phyloP scores from a whole-genome alignment of 1,139 yeast genomes.

The Geotrichum reessii region DNA sequence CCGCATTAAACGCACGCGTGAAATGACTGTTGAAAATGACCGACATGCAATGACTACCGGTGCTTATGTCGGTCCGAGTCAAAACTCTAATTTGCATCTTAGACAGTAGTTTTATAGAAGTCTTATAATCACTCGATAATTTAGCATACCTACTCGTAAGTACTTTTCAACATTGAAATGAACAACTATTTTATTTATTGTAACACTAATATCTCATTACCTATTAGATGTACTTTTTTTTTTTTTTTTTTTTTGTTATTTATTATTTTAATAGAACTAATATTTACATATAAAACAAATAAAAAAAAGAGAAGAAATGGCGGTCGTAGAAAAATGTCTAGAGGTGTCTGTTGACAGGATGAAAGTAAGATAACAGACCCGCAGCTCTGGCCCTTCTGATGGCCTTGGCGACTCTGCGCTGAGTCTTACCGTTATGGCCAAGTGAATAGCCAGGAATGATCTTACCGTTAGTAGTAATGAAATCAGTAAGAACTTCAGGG shows the following conservation, averaged over 20 bases:
- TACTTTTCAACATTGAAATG: background rate
- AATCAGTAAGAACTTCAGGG: constrained; percentile 54
- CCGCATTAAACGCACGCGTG: constrained; percentile 24
- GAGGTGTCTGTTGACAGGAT: constrained; percentile 41
- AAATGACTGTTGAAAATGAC: constrained; percentile 1
- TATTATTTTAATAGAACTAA: background rate
- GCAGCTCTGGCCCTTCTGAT: constrained; percentile 62
- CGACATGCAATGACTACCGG: background rate
- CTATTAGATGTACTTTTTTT: background rate
- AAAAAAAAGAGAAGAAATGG: background rate
- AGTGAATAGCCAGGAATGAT: constrained; percentile 55
- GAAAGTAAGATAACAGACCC: constrained; percentile 61
- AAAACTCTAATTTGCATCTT: background rate
- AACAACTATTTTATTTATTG: background rate
- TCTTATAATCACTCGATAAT: background rate
- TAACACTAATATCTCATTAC: background rate
- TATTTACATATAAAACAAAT: background rate
- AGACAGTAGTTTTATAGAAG: background rate
- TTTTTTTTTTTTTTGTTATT: background rate
- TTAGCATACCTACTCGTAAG: background rate
- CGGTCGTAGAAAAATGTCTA: background rate
- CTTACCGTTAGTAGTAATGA: constrained; percentile 56
- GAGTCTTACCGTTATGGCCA: constrained; percentile 54
- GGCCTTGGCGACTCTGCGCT: constrained; percentile 57
- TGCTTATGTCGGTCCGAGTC: background rate